phyloP scores from a whole-genome alignment of 169 alveolate genomes.

The Theileria equi region DNA sequence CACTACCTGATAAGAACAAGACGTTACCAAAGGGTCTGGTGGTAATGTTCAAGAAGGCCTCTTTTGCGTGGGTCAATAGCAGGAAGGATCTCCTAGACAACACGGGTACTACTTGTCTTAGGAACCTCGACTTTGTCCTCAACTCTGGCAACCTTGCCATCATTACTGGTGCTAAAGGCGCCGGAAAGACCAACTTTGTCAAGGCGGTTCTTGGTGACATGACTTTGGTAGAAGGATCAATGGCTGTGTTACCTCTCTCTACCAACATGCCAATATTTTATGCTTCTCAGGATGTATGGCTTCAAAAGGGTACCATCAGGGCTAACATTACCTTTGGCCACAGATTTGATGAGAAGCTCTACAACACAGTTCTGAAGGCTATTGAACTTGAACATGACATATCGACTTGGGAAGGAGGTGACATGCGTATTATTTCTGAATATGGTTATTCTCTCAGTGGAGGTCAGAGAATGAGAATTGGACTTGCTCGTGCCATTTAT shows the following conservation, averaged over 20 bases:
- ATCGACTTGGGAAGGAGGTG: constrained; percentile 46
- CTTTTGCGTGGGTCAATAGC: constrained; percentile 28
- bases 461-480: constrained; percentile 89
- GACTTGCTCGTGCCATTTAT: constrained; percentile 89
- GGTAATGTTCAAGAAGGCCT: constrained; percentile 39
- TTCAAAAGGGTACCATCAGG: constrained; percentile 46
- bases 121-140: constrained; percentile 14
- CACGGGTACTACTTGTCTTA: not conserved
- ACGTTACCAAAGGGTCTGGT: constrained; percentile 2
- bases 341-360: constrained; percentile 36
- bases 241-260: constrained; percentile 55
- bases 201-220: constrained; percentile 62
- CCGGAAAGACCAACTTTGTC: constrained; percentile 56
- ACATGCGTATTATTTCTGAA: constrained; percentile 36
- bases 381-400: constrained; percentile 44
- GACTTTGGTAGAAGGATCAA: constrained; percentile 54
- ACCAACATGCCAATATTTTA: constrained; percentile 53
- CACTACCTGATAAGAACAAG: not conserved
- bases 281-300: constrained; percentile 60
- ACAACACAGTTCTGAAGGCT: constrained; percentile 8
- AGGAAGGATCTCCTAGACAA: not conserved
- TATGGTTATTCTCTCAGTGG: constrained; percentile 77
- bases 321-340: constrained; percentile 41
- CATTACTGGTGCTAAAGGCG: constrained; percentile 52
- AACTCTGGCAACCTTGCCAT: constrained; percentile 42